Base-by-base conservation (phyloP, 2,329 filamentous ascomycete species). In the Cercospora sesami region DNA sequence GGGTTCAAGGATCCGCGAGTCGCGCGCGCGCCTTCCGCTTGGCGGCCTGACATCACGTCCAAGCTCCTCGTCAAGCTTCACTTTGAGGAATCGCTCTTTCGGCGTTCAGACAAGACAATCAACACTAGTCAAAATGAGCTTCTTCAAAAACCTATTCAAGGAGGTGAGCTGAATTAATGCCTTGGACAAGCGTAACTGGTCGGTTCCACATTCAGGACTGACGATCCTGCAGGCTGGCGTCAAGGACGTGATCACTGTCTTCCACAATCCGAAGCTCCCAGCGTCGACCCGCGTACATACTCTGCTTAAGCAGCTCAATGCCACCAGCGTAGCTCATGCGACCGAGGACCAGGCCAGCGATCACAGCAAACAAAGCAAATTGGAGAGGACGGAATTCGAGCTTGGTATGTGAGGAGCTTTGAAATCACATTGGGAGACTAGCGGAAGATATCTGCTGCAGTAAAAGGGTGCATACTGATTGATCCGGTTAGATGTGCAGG, bases 191-290 rank as follows among this genome's bases (percentile, higher is more conserved):
- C 12, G 51, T 21, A 33, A 39, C 12, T 31, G 14, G 7, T 31
- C 23, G 39, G 23, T 12, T 5, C 58, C 51, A 62, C 23, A n/a
- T 7, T 31, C 48, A 28, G 16, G n/a, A 23, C 65, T 68, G 69
- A 64, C 57, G 5, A 65, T 26, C 39, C 6, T 42, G 18, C 61
- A 73, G 83, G 77, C 79, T 60, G 82, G 81, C 73, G 79, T 80
- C 71, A 84, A 84, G 76, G 94, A 98, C 84, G 92, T 96, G 73
- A 88, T 98, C 79, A 98, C 94, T 69, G 90, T 99, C 84, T 99
- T 98, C 86, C 94, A 97, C 86, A 91, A 92, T 80, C 87, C 94
- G 67, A 86, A 85, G 75, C 86, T 87, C 64, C 87, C 90, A 23
- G 85, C 90, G 71, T 97, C 94, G 3, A 84, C 87, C 61, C 88